Conservation (phyloP, 371 early-diverging fungal species). For the Nosema bombycis region DNA sequence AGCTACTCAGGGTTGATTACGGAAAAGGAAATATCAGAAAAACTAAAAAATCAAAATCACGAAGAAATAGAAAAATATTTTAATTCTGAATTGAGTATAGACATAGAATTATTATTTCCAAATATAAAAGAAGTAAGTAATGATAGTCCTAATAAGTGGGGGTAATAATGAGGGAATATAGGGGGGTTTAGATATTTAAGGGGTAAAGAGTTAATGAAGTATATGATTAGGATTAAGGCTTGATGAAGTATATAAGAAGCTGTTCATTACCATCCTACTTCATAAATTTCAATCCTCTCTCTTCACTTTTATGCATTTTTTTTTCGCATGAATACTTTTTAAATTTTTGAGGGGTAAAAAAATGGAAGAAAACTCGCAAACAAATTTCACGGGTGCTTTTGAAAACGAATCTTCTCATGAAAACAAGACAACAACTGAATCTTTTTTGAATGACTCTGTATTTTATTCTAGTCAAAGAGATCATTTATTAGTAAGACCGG, state of each 20-base stretch:
- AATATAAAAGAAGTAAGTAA: slow-evolving; percentile 42
- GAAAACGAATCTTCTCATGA: not conserved
- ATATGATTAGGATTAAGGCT: not conserved
- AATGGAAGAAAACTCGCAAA: slow-evolving; percentile 4
- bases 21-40: slow-evolving; percentile 30
- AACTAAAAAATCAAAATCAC: slow-evolving; percentile 35
- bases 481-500: too few species aligned
- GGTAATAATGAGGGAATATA: not conserved
- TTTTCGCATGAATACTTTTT: not conserved
- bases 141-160: slow-evolving; percentile 50
- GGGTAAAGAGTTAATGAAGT: not conserved
- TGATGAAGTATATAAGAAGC: not conserved
- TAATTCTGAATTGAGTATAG: slow-evolving; percentile 20
- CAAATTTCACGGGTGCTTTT: not conserved
- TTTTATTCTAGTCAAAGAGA: too few species aligned
- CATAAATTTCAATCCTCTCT: not conserved
- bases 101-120: slow-evolving; percentile 43
- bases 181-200: not conserved
- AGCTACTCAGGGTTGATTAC: slow-evolving; percentile 20
- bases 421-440: too few species aligned
- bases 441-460: too few species aligned
- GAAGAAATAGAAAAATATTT: slow-evolving; percentile 39
- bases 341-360: slow-evolving; percentile 1
- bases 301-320: slow-evolving; percentile 2
- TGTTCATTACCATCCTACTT: not conserved